phyloP scores from a whole-genome alignment of 352 stramenopile genomes.

The Pythium coloratum region DNA sequence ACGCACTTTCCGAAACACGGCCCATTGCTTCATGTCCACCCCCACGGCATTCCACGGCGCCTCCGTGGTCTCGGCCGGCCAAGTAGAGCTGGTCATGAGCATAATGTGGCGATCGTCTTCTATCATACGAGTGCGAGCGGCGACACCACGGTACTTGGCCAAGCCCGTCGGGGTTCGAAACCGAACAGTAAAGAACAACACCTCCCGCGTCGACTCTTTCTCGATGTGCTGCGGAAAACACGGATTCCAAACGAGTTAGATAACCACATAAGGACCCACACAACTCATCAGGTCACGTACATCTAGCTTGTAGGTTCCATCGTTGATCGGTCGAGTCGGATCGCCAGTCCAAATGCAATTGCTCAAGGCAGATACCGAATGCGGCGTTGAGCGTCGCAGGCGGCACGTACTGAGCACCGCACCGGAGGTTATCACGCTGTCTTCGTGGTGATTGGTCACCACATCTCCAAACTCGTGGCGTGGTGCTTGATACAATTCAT shows the following conservation, averaged over 20 bases:
- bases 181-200: neutral
- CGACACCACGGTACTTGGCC: slow-evolving; percentile 1
- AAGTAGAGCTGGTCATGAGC: slow-evolving; percentile 9
- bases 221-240: neutral
- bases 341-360: neutral
- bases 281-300: neutral
- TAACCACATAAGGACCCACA: no score
- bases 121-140: neutral
- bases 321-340: neutral
- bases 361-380: neutral
- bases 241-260: no score
- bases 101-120: slow-evolving; percentile 10
- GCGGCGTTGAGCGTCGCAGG: neutral
- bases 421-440: neutral
- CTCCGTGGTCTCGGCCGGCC: slow-evolving; percentile 2
- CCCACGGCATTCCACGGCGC: slow-evolving; percentile 11
- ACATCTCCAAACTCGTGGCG: slow-evolving; percentile 5
- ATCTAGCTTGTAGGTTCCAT: neutral
- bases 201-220: neutral
- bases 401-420: neutral
- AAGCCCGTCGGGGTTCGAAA: slow-evolving; percentile 7
- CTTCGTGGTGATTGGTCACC: neutral
- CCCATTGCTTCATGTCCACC: slow-evolving; percentile 11
- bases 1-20: neutral
- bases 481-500: neutral